Evolutionary conservation across 179 eudicot species (phyloP).

Genomic region (Beta lomatogona): DNA sequence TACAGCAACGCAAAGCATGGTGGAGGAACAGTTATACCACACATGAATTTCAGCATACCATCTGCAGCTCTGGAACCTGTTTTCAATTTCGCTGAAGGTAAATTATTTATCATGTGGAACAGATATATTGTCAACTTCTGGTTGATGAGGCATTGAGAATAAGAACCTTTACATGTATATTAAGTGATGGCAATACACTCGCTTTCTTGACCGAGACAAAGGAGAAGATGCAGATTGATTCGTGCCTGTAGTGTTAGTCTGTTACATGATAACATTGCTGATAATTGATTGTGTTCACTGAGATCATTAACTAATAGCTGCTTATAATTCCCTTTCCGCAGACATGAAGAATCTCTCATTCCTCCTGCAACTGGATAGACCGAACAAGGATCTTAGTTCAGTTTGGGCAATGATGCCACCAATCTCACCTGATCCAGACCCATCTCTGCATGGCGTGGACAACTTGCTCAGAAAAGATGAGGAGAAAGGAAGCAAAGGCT

Average conservation of each 20-base stretch:
- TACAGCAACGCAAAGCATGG: slow-evolving; percentile 92
- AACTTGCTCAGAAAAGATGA: slow-evolving; percentile 34
- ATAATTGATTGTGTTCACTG: neutral
- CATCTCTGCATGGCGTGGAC: slow-evolving; percentile 36
- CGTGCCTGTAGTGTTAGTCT: neutral
- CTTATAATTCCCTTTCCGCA: slow-evolving; percentile 27
- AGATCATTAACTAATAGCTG: neutral
- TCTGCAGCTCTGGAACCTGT: slow-evolving; percentile 77
- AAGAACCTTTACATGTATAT: neutral
- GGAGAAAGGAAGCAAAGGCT: slow-evolving; percentile 62
- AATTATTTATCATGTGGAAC: neutral
- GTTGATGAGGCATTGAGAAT: neutral
- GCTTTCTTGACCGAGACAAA: neutral
- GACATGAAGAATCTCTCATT: slow-evolving; percentile 60
- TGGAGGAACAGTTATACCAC: slow-evolving; percentile 80
- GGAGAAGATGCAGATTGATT: neutral
- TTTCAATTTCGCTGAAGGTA: slow-evolving; percentile 73
- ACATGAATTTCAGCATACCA: slow-evolving; percentile 97
- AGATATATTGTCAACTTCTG: neutral
- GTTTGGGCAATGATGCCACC: slow-evolving; percentile 91
- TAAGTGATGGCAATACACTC: neutral
- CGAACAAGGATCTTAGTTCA: slow-evolving; percentile 64
- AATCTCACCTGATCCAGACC: slow-evolving; percentile 59
- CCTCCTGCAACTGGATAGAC: slow-evolving; percentile 71
- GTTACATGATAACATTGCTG: neutral